Conservation (phyloP, 805 yeast species). For the Metschnikowia colocasiae region DNA sequence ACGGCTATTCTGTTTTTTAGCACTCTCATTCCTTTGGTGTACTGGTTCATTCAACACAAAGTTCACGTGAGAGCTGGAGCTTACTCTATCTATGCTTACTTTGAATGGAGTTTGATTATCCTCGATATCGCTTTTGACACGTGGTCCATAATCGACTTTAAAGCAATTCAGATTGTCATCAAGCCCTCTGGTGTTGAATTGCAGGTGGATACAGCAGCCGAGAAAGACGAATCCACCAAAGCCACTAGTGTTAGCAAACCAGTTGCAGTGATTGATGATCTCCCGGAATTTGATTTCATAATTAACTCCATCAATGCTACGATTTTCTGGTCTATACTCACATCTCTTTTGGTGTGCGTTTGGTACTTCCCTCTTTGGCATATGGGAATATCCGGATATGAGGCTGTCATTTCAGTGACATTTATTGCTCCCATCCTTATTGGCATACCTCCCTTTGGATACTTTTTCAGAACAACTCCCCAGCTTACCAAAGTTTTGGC, state of each 20-base stretch:
- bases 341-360: slow-evolving; percentile 78
- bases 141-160: slow-evolving; percentile 69
- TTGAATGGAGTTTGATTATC: slow-evolving; percentile 87
- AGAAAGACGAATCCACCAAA: background rate
- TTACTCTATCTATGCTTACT: slow-evolving; percentile 88
- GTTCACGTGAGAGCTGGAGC: slow-evolving; percentile 89
- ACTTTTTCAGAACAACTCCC: slow-evolving; percentile 40
- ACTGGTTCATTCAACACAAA: slow-evolving; percentile 89
- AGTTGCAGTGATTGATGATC: slow-evolving; percentile 26
- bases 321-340: slow-evolving; percentile 79
- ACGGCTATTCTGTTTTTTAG: slow-evolving; percentile 64
- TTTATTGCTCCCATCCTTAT: slow-evolving; percentile 59
- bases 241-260: background rate
- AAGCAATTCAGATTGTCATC: slow-evolving; percentile 47
- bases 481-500: slow-evolving; percentile 52
- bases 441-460: slow-evolving; percentile 33
- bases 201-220: background rate
- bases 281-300: slow-evolving; percentile 33
- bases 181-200: slow-evolving; percentile 7
- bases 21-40: slow-evolving; percentile 75
- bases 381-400: slow-evolving; percentile 97
- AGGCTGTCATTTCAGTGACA: slow-evolving; percentile 56
- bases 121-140: slow-evolving; percentile 85
- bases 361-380: slow-evolving; percentile 99
- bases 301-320: slow-evolving; percentile 59